Evolutionary conservation across 805 yeast genomes (phyloP).

Genomic region (Metschnikowia reukaufii): DNA sequence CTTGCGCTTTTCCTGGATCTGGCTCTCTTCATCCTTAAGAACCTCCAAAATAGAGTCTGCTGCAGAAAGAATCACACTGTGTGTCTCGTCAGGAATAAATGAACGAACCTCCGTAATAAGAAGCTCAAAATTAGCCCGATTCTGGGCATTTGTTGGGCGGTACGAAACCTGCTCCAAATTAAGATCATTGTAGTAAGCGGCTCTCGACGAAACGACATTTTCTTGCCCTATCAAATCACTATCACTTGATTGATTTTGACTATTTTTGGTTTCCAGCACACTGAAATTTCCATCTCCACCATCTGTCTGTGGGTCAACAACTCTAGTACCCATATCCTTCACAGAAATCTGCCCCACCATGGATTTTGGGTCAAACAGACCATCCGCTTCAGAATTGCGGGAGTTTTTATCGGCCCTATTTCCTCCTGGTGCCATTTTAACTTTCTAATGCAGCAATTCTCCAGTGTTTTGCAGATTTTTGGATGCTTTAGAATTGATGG

Average conservation of each 20-base stretch:
- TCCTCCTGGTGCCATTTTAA: not conserved
- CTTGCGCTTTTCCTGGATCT: constrained; percentile 46
- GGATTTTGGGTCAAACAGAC: constrained; percentile 63
- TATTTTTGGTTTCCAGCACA: not conserved
- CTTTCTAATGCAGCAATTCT: not conserved
- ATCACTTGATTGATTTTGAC: not conserved
- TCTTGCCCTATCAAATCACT: not conserved
- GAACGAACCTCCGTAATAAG: constrained; percentile 59
- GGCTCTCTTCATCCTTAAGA: constrained; percentile 46
- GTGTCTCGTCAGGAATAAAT: constrained; percentile 72
- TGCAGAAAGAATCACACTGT: constrained; percentile 67
- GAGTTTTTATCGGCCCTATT: not conserved
- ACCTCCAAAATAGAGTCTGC: constrained; percentile 63
- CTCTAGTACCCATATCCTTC: constrained; percentile 67
- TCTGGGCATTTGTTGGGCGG: constrained; percentile 58
- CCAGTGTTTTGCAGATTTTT: not conserved
- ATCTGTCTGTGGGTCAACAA: constrained; percentile 4
- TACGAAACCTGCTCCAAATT: constrained; percentile 54
- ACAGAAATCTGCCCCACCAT: constrained; percentile 66
- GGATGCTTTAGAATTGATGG: not conserved
- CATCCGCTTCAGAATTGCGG: constrained; percentile 36
- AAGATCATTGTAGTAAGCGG: constrained; percentile 7
- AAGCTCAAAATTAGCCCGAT: constrained; percentile 50
- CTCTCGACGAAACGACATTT: not conserved
- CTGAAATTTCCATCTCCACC: not conserved